phyloP scores from a whole-genome alignment of 176 grass and related monocot genomes.

The Pharus latifolius region DNA sequence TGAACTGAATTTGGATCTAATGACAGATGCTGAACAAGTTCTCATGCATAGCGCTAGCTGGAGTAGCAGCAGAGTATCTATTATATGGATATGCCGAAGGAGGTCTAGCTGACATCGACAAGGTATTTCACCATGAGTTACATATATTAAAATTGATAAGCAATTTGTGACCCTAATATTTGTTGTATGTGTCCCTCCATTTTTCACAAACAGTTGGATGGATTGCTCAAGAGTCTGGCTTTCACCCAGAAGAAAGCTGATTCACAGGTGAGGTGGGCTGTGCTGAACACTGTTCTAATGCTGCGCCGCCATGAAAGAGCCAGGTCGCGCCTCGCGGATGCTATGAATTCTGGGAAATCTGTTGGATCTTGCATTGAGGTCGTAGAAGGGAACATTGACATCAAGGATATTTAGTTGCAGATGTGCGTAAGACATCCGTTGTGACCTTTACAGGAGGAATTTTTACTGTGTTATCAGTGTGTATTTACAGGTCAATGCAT shows the following conservation, averaged over 20 bases:
- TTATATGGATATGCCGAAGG: constrained; percentile 71
- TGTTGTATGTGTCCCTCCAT: background rate
- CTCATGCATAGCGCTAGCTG: constrained; percentile 72
- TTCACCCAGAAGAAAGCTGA: constrained; percentile 42
- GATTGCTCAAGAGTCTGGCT: constrained; percentile 26
- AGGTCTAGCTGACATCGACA: constrained; percentile 51
- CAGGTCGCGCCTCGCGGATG: constrained; percentile 30
- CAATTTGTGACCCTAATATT: background rate
- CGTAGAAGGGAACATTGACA: constrained; percentile 32
- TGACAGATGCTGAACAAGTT: constrained; percentile 76
- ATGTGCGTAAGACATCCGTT: too few species aligned
- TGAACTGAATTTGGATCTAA: background rate
- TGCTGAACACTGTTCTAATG: constrained; percentile 26
- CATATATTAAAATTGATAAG: background rate
- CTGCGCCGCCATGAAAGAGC: constrained; percentile 33
- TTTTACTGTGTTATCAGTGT: too few species aligned
- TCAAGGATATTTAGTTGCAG: constrained; percentile 17
- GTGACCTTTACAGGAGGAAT: too few species aligned
- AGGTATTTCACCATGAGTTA: constrained; percentile 24
- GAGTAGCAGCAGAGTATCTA: constrained; percentile 71
- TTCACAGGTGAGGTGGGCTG: constrained; percentile 42
- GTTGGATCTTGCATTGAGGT: constrained; percentile 33
- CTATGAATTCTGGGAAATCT: constrained; percentile 27
- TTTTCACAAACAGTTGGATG: constrained; percentile 16
- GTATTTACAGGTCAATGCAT: too few species aligned